phyloP scores from a whole-genome alignment of 768 basidiomycete genomes.

The Collybia sordida region DNA sequence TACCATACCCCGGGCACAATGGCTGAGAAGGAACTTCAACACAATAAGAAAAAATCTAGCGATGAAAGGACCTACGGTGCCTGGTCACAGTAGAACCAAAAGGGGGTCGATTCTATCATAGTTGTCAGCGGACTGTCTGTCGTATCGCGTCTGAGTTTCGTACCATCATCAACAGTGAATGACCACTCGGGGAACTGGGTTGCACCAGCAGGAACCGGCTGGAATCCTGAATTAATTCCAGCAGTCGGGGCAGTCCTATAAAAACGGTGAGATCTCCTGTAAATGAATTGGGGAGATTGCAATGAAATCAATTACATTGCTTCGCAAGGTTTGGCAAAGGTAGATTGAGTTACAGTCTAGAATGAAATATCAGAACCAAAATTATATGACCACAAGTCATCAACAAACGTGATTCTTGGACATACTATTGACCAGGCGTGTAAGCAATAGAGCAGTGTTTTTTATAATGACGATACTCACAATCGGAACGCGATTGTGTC shows the following conservation, averaged over 20 bases:
- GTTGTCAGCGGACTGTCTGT: no score
- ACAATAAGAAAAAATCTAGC: neutral
- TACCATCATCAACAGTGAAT: conserved; percentile 43
- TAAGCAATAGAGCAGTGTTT: no score
- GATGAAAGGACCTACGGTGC: conserved; percentile 15
- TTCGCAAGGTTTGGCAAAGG: conserved; percentile 54
- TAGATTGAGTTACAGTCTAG: conserved; percentile 61
- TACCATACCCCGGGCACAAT: conserved; percentile 59
- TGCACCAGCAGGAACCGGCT: conserved; percentile 31
- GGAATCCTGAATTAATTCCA: conserved; percentile 56
- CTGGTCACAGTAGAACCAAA: conserved; percentile 67
- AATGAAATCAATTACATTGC: conserved; percentile 16
- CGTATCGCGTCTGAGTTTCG: no score
- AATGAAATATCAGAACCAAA: neutral
- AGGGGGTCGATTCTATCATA: conserved; percentile 28
- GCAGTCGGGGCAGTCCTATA: conserved; percentile 23
- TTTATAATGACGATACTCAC: conserved; percentile 26
- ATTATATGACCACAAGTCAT: neutral
- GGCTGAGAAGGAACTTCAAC: conserved; percentile 22
- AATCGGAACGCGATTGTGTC: conserved; percentile 57
- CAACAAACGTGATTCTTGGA: conserved; percentile 39
- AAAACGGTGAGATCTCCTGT: no score
- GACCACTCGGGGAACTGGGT: conserved; percentile 39
- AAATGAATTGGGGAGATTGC: no score
- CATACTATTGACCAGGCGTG: conserved; percentile 21